Conservation (phyloP, 2,329 filamentous ascomycete species). For the Mariannaea sp. region DNA sequence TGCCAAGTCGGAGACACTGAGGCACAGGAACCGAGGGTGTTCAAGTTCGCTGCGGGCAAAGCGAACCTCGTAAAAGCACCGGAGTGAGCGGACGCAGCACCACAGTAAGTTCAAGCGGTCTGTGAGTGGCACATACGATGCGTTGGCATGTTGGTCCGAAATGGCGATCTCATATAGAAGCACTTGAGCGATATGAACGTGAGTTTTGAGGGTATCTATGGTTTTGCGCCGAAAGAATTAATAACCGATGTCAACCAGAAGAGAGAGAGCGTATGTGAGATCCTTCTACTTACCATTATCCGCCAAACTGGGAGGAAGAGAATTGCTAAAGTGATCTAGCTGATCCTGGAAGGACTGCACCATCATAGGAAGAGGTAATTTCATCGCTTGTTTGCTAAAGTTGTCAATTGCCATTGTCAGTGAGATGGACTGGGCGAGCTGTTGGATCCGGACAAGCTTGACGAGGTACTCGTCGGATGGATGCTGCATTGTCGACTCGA, state of each 20-base stretch:
- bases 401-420: constrained; percentile 44
- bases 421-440: constrained; percentile 53
- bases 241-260: neutral
- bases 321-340: constrained; percentile 46
- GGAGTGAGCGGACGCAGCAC: constrained; percentile 48
- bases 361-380: constrained; percentile 48
- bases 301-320: constrained; percentile 43
- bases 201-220: constrained; percentile 47
- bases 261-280: too few species aligned
- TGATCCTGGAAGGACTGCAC: constrained; percentile 52
- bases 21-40: constrained; percentile 48
- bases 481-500: constrained; percentile 49
- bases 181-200: constrained; percentile 51
- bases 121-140: constrained; percentile 40
- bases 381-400: constrained; percentile 40
- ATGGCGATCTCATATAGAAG: constrained; percentile 54
- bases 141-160: constrained; percentile 43
- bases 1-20: constrained; percentile 53
- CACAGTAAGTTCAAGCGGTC: constrained; percentile 54
- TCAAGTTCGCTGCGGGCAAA: constrained; percentile 40
- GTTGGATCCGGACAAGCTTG: constrained; percentile 53
- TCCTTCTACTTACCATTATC: constrained; percentile 40
- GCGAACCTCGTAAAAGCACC: constrained; percentile 47
- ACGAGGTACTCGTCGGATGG: constrained; percentile 52
- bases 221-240: constrained; percentile 5